Conservation (phyloP, 2,329 filamentous ascomycete species). For the Aspergillus flavus region DNA sequence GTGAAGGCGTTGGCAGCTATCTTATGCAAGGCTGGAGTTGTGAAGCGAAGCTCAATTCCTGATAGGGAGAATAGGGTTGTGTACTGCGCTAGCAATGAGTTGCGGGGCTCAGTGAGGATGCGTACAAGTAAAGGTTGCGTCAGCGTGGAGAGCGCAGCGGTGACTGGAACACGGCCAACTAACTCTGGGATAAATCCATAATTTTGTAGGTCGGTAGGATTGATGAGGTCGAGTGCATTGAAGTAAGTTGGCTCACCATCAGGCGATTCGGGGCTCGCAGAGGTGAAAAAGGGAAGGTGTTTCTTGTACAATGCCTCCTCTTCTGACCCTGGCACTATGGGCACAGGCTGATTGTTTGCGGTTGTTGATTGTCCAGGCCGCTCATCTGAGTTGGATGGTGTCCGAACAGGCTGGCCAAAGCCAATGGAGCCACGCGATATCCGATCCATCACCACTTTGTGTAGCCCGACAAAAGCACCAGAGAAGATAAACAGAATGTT, state of each 20-base stretch:
- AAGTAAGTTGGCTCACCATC: conserved; percentile 51
- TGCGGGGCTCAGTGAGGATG: conserved; percentile 89
- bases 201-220: conserved; percentile 73
- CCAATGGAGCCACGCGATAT: conserved; percentile 85
- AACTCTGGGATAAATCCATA: conserved; percentile 94
- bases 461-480: conserved; percentile 89
- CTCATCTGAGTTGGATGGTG: conserved; percentile 39
- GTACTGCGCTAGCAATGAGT: conserved; percentile 86
- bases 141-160: conserved; percentile 80
- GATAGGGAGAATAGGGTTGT: conserved; percentile 83
- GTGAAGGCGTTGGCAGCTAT: conserved; percentile 71
- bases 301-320: conserved; percentile 62
- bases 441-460: conserved; percentile 84
- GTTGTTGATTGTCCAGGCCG: conserved; percentile 26
- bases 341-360: conserved; percentile 45
- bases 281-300: conserved; percentile 62
- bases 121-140: conserved; percentile 70
- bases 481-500: conserved; percentile 98
- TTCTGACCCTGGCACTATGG: conserved; percentile 64
- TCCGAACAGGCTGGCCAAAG: conserved; percentile 80
- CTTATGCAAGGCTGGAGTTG: conserved; percentile 75
- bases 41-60: conserved; percentile 77
- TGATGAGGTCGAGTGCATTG: conserved; percentile 70
- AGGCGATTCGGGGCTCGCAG: conserved; percentile 50
- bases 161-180: conserved; percentile 92